Base-by-base conservation (phyloP, 345 rosid genomes). In the Dovyalis caffra region DNA sequence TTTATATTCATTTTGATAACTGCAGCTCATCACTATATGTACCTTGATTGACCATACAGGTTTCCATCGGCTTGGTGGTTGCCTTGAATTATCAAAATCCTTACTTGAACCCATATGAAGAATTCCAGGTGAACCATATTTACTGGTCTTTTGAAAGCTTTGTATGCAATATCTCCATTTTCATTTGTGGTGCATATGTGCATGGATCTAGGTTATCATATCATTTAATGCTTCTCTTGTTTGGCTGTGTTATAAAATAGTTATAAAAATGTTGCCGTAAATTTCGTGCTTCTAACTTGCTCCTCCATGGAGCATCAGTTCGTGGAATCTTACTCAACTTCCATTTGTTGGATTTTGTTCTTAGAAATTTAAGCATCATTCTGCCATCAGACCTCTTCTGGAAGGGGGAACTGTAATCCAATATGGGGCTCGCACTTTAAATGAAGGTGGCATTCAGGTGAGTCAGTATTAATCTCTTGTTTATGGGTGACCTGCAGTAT, bases 361-460 rank as follows among this genome's bases (percentile, higher is more conserved):
- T 38, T 69, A 95, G 97, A 92, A 90, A 90, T 85, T 95, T 60
- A 95, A 95, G 81, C 97, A 89, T 80, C 99, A 95, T 85, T 95
- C 99, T 75, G 88, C 91, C 74, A 92, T 95, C 80, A 90, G 85
- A 85, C 67, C 87, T 12, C 77, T 90, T 79, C 82, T 95, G 79
- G 95, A 95, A 84, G 99, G 97, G 74, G 99, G 97, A 53, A 88
- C 83, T 61, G 95, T 91, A 66, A 84, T 95, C 77, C 97, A 95
- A 66, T 92, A 92, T 66, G 99, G 99, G 69, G 99, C 99, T 79
- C 95, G 99, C 68, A 90, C 97, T 61, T 82, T 95, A 80, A 95
- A 95, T 62, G 99, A 95, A 88, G 97, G 99, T 76, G 99, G 99
- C 76, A 84, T 95, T 78, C 99, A 95, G 95, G 99, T 92, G 87